A percentile compares a stretch with the other conserved stretches of the same genome.
phyloP scores from a whole-genome alignment of 1,139 yeast genomes.

The Zygoascus hellenicus region DNA sequence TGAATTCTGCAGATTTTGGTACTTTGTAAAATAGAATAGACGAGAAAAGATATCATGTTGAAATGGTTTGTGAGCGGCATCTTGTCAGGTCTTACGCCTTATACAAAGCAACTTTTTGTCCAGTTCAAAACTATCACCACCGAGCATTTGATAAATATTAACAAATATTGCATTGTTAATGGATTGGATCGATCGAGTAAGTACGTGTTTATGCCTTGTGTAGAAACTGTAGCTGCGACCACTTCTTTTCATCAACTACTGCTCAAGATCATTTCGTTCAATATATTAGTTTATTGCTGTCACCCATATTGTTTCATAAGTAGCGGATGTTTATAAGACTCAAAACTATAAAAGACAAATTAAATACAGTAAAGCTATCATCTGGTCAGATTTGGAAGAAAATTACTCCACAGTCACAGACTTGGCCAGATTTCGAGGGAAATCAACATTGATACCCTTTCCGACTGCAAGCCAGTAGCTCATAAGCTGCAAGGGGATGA shows the following conservation, averaged over 20 bases:
- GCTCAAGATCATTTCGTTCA: no score
- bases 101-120: no score
- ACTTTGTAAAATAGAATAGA: not conserved
- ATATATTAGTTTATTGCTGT: no score
- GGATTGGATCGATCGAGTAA: no score
- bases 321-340: not conserved
- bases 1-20: slow-evolving; percentile 40
- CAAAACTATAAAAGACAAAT: slow-evolving; percentile 8
- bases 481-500: slow-evolving; percentile 91
- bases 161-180: no score
- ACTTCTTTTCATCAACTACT: no score
- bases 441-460: slow-evolving; percentile 95
- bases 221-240: no score
- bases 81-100: no score
- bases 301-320: not conserved
- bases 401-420: slow-evolving; percentile 87
- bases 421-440: slow-evolving; percentile 98
- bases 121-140: no score
- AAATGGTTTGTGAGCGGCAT: no score
- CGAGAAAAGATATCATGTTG: not conserved
- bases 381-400: not conserved
- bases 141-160: no score
- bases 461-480: slow-evolving; percentile 96
- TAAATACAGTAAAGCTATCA: not conserved
- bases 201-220: no score